Evolutionary conservation across 192 early-diverging fungal species (phyloP), one percentile per base, ranked within the genome.

Genomic region (Coemansia sp.): DNA sequence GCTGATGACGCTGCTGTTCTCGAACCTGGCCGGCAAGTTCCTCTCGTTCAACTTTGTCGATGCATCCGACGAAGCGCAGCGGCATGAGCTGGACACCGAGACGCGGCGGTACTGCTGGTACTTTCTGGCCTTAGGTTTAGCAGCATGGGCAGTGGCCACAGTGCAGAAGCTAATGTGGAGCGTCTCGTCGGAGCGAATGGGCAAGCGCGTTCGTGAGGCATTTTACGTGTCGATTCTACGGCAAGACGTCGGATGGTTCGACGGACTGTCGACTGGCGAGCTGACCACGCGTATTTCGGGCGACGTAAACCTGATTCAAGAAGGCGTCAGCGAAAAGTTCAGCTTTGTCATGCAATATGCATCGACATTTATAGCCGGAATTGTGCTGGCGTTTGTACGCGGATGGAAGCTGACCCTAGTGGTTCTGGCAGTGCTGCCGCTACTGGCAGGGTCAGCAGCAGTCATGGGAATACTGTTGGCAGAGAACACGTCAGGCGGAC

Each of bases 231-330:
- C 90, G 4, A 88, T 96, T 56, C 82, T 98, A 55, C 85, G 91
- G 51, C 94, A 96, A 71, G 89, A 96, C 22, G 87, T 93, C 41
- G 86, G 84, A 16, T 98, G 91, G 88, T 95, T 94, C 69, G 95
- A 98, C 60, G 82, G 74, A 35, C 82, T 85, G 57, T 85, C 86
- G 60, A 85, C 88, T 26, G 94, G 92, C 54, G 90, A 91, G 58
- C 84, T 98, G 43, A 91, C 92, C 5, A 92, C 93, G 25, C 89
- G 93, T 26, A 86, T 98, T 35, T 89, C 93, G 39, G 85, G 87
- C 43, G 94, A 98, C 49, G 93, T 90, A 21, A 87, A 89, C 43
- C 53, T 94, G 57, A 85, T 94, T 41, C 92, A 96, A 75, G 95
- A 95, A 62, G 94, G 92, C 45, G 89, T 93, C 17, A 84, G 86